Evolutionary conservation across 2,329 filamentous ascomycete genomes (phyloP).

Genomic region (Balansia obtecta): DNA sequence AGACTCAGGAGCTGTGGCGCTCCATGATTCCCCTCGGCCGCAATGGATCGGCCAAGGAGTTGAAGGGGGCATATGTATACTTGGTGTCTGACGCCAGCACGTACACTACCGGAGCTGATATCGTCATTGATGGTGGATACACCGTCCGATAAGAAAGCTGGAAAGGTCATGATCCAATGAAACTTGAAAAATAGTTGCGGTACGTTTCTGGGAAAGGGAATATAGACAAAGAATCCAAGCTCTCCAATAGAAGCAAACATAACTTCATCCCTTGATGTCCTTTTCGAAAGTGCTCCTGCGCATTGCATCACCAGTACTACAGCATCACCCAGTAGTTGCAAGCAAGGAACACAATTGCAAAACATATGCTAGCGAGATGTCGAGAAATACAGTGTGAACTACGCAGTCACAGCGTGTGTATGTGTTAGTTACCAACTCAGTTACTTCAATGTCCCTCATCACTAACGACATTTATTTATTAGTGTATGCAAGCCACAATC

Average conservation of each 20-base stretch:
- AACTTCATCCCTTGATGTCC: too few species aligned
- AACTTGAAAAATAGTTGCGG: background rate
- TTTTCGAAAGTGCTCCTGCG: too few species aligned
- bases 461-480: too few species aligned
- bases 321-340: too few species aligned
- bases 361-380: too few species aligned
- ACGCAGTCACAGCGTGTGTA: too few species aligned
- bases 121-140: constrained; percentile 64
- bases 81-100: constrained; percentile 62
- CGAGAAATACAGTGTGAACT: too few species aligned
- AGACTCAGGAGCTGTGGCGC: constrained; percentile 61
- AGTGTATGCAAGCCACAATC: too few species aligned
- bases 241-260: background rate
- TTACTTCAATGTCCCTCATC: too few species aligned
- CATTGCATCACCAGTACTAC: too few species aligned
- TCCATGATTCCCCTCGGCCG: constrained; percentile 64
- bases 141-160: constrained; percentile 25
- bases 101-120: constrained; percentile 61
- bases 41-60: constrained; percentile 54
- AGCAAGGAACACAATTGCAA: too few species aligned
- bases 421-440: too few species aligned
- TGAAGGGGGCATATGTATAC: constrained; percentile 71
- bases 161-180: background rate
- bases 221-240: background rate
- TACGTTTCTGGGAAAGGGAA: background rate